Conservation (phyloP, 2,329 filamentous ascomycete species). For the Trichophyton simii region DNA sequence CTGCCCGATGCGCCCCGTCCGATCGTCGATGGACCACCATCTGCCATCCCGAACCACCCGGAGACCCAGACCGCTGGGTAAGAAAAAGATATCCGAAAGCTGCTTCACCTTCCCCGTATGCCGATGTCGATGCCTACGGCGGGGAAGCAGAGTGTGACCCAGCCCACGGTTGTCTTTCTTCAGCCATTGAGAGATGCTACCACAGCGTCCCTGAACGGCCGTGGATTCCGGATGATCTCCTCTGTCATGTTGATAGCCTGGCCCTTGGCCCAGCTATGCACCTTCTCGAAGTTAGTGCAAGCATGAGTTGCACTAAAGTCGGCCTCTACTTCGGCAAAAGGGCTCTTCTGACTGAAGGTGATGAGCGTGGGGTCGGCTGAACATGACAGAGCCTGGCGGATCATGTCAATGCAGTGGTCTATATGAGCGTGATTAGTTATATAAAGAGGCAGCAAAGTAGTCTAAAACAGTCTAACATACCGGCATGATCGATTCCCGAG, state of each 20-base stretch:
- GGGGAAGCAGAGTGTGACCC: neutral
- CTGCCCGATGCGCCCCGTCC: no score
- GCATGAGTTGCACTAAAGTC: slow-evolving; percentile 11
- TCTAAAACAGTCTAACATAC: slow-evolving; percentile 2
- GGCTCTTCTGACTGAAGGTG: slow-evolving; percentile 7
- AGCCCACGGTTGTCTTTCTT: neutral
- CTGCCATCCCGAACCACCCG: no score
- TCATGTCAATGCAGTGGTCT: slow-evolving; percentile 15
- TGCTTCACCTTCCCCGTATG: neutral
- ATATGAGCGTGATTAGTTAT: neutral
- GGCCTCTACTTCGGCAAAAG: slow-evolving; percentile 6
- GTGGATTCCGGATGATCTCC: slow-evolving; percentile 4
- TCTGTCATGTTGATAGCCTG: slow-evolving; percentile 11
- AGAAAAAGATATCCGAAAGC: no score
- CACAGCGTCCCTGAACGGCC: slow-evolving; percentile 4
- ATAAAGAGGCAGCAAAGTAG: neutral
- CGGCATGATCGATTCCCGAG: slow-evolving; percentile 11
- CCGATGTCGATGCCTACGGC: neutral
- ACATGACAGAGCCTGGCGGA: slow-evolving; percentile 12
- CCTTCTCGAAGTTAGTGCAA: slow-evolving; percentile 10
- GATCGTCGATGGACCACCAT: no score
- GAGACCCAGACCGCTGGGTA: no score
- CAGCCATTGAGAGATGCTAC: neutral
- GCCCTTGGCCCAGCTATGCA: slow-evolving; percentile 11
- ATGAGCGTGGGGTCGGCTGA: slow-evolving; percentile 13